Evolutionary conservation across 1,284 basidiomycete species (phyloP), one percentile per base, ranked within the genome.

Genomic region (Singerocomus rubriflavus): DNA sequence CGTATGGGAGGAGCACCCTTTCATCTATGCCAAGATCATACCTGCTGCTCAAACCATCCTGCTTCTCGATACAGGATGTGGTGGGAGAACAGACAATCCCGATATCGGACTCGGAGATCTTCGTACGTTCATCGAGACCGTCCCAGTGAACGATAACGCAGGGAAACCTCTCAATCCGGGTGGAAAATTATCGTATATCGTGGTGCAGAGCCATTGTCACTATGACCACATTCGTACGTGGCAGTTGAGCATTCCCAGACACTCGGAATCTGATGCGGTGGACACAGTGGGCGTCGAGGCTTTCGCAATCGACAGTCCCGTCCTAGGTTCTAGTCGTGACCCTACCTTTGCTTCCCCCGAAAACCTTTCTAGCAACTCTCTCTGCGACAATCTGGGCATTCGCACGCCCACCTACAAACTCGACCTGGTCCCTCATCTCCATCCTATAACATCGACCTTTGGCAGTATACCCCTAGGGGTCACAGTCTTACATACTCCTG

Each of bases 141-240:
- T 75, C 3, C 55, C 55, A 0, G 57, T 80, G n/a, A 55, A 60
- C 7, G 75, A 76, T 47, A 80, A 80, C 55, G 66, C 55, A 9
- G 70, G 66, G 12, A 50, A 53, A 27, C 71, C 79, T 17, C 62
- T 81, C 51, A 81, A 82, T 54, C 63, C 63, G 35, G 64, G 59
- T 4, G 72, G 72, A 5, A 60, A 50, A 33, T 60, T 76, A 69
- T 59, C 62, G 31, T 82, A 82, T 52, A 58, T 77, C 25, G 71
- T 81, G 7, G 73, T 75, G 13, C 66, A 73, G 38, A 79, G 72
- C 21, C 80, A 82, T 60, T 80, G 77, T 50, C 79, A 81, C 53
- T 80, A 80, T 54, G 79, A 81, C 56, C 79, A 81, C 57, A 81
- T 81, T 37, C 65, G 78, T 81, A 63, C 51, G 77, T 58, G 17